Base-by-base conservation (phyloP, 2,329 filamentous ascomycete genomes). In the Penicillium decumbens region DNA sequence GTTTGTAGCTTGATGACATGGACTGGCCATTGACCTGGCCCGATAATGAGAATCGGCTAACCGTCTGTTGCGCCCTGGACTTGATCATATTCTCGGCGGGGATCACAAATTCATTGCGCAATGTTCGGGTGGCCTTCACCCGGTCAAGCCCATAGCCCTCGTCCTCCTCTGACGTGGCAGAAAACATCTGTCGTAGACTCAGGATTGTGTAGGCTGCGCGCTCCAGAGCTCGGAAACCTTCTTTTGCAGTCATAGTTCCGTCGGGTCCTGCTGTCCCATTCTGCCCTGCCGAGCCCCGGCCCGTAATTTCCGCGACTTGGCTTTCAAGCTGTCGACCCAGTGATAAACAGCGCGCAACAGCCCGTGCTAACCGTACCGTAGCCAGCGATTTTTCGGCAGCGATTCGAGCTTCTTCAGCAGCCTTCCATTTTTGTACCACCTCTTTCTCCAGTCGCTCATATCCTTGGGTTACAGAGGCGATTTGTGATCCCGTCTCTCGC, bases 401-500 rank as follows among this genome's bases (percentile, higher is more conserved):
- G 45, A 85, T 72, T 8, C 85, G 81, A 6, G 95, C 88, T 70
- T 93, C 84, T 49, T 95, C 87, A 0, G 93, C 92, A 48, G 86
- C 85, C 61, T 89, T 86, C 74, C 95, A 88, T 60, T 92, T 89
- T 61, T 87, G 81, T 45, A 89, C 79, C 38, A 97, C 90, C 66
- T 97, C 89, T 65, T 83, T 86, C 71, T 95, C 87, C 24, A 97
- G 78, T 58, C 92, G 83, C 55, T 82, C 81, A 73, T 95, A 96
- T 67, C 88, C 90, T 62, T 90, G 85, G 56, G 88, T 90, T 55
- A 98, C 77, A 55, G 81, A 85, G 49, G 82, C 80, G 57, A 96
- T 82, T 69, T 96, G 91, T 6, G 81, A 77, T 59, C 95, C 88
- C 32, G 96, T 82, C 62, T 88, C 85, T 28, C 80, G 73, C 46